Conservation (phyloP, 2,329 filamentous ascomycete genomes). For the Xylariales sp. region DNA sequence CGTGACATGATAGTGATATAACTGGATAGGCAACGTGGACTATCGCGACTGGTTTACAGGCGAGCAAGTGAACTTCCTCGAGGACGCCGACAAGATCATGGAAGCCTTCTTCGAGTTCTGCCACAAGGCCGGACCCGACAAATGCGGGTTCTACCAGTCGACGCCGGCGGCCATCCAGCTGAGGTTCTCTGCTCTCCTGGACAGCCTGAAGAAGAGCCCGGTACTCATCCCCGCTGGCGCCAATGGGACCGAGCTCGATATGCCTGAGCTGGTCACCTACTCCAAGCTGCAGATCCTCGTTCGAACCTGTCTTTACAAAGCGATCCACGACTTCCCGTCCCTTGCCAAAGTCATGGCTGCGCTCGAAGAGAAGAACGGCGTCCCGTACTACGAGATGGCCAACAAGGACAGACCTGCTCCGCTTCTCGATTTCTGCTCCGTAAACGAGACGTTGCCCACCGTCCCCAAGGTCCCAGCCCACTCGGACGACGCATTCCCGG, state of each 20-base stretch:
- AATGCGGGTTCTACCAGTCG: slow-evolving; percentile 38
- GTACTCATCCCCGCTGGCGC: slow-evolving; percentile 33
- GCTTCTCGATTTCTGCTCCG: slow-evolving; percentile 23
- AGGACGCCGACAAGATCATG: slow-evolving; percentile 26
- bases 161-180: slow-evolving; percentile 33
- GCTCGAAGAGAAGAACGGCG: slow-evolving; percentile 39
- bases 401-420: slow-evolving; percentile 6
- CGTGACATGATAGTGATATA: too few species aligned
- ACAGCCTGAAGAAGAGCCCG: slow-evolving; percentile 35
- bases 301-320: slow-evolving; percentile 39
- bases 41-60: slow-evolving; percentile 50
- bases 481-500: slow-evolving; percentile 38
- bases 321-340: slow-evolving; percentile 34
- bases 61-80: slow-evolving; percentile 28
- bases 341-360: slow-evolving; percentile 39
- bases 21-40: slow-evolving; percentile 45
- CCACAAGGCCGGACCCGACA: slow-evolving; percentile 42
- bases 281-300: slow-evolving; percentile 40
- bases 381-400: slow-evolving; percentile 34
- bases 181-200: slow-evolving; percentile 35
- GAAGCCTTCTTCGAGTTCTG: slow-evolving; percentile 50
- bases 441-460: slow-evolving; percentile 25
- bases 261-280: slow-evolving; percentile 48
- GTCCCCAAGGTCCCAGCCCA: slow-evolving; percentile 27
- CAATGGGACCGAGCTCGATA: slow-evolving; percentile 25